Conservation (phyloP, 495 filamentous ascomycete species). For the Neurospora pannonica region DNA sequence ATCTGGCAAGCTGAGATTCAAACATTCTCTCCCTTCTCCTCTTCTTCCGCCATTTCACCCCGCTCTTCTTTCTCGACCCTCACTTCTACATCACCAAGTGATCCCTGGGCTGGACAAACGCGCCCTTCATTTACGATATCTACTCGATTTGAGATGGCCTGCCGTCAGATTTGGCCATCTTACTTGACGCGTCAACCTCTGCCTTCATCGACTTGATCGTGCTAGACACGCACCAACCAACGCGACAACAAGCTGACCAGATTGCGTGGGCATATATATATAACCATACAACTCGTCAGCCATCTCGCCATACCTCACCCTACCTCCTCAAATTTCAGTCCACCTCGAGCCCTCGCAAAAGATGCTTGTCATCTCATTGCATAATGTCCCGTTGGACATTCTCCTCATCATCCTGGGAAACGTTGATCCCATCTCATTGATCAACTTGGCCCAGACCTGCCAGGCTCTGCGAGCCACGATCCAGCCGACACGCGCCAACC, state of each 20-base stretch:
- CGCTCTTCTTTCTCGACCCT: neutral
- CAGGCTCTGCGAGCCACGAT: conserved; percentile 3
- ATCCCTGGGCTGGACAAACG: neutral
- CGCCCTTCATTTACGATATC: neutral
- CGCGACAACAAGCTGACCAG: neutral
- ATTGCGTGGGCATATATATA: neutral
- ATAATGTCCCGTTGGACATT: conserved; percentile 5
- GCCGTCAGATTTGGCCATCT: neutral
- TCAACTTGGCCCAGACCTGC: conserved; percentile 10
- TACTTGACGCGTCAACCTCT: neutral
- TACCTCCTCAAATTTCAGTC: neutral
- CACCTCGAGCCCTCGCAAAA: neutral
- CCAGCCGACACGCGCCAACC: conserved; percentile 6
- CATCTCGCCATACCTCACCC: neutral
- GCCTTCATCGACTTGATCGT: neutral
- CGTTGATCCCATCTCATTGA: conserved; percentile 12
- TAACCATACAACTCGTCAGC: neutral
- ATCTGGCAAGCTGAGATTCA: neutral
- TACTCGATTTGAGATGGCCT: neutral
- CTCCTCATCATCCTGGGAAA: neutral
- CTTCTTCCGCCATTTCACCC: neutral
- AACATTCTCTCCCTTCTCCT: neutral
- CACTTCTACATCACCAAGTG: neutral
- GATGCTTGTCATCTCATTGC: neutral
- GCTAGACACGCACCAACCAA: neutral